Percentiles rank a stretch among this genome's conserved stretches.
Evolutionary conservation across 2,329 filamentous ascomycete genomes (phyloP).

Genomic region (Trichoderma cornu-damae): DNA sequence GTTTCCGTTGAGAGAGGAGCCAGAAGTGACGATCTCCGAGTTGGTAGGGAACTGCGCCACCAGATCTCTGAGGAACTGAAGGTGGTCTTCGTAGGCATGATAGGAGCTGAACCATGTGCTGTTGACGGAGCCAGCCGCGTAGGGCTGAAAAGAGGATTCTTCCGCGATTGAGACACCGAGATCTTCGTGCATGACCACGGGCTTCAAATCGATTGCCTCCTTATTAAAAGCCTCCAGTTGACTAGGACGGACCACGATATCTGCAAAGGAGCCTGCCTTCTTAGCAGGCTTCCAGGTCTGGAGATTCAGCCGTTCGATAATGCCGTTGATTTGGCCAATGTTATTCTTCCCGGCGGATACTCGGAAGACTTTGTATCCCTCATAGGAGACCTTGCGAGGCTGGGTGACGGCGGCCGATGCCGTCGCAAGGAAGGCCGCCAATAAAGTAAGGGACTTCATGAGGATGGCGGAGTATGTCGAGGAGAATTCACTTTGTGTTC

Average conservation of each 20-base stretch:
- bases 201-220: slow-evolving; percentile 30
- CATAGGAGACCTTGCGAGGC: slow-evolving; percentile 32
- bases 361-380: slow-evolving; percentile 43
- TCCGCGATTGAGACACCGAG: slow-evolving; percentile 36
- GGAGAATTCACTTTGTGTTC: neutral
- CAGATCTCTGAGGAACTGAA: slow-evolving; percentile 44
- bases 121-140: slow-evolving; percentile 6
- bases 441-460: slow-evolving; percentile 22
- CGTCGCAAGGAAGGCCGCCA: slow-evolving; percentile 21
- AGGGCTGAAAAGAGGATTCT: slow-evolving; percentile 31
- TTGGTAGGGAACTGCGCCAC: slow-evolving; percentile 39
- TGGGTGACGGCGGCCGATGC: slow-evolving; percentile 18
- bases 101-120: slow-evolving; percentile 50
- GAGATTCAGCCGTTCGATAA: slow-evolving; percentile 34
- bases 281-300: slow-evolving; percentile 37
- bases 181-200: slow-evolving; percentile 36
- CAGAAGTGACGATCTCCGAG: slow-evolving; percentile 46
- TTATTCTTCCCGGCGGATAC: slow-evolving; percentile 33
- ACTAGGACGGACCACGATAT: slow-evolving; percentile 38
- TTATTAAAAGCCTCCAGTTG: slow-evolving; percentile 32
- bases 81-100: slow-evolving; percentile 48
- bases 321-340: slow-evolving; percentile 30
- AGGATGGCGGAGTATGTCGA: neutral
- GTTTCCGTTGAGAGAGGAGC: slow-evolving; percentile 43
- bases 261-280: slow-evolving; percentile 33